Evolutionary conservation across 1,284 basidiomycete genomes (phyloP), one percentile per base, ranked within the genome.

Genomic region (Serendipita sp.): DNA sequence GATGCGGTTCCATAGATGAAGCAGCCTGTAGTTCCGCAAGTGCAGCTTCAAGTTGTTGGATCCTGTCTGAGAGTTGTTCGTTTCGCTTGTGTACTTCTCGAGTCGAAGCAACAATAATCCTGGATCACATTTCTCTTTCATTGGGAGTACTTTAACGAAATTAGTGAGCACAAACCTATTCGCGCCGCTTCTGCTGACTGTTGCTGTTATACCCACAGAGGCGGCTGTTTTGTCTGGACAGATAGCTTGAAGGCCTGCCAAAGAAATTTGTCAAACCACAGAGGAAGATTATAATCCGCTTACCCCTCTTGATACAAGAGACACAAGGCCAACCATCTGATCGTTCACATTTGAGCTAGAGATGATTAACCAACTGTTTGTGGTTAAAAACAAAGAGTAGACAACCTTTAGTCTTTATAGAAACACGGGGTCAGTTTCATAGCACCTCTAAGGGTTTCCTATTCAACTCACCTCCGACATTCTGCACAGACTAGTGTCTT

Each of bases 1-100:
- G 78, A 67, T 81, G 82, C 5, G 74, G 72, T 5, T 76, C 71
- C 58, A 76, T 73, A 1, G 79, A 77, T 22, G 78, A 73, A 17
- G 75, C 72, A 3, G 75, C 69, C 68, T 84, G 79, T 3, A 80
- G 76, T 61, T 79, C 74, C 2, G 75, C 70, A 10, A 86, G 77
- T 6, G 82, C 83, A 71, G 85, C 83, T 70, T 86, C 84, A 10
- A 86, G 75, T 55, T 81, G 75, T 43, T 83, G 77, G 29, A 85
- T 81, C 55, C 84, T 80, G 66, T 72, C 80, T 17, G 82, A 76
- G 13, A 86, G 74, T 22, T 78, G 70, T 45, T 76, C 78, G 60
- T 85, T 86, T 70, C 84, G 85, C 66, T 84, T 83, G 66, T 86
- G 83, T 13, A 86, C 76, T 10, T 73, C 77, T 70, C 85, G 82